Base-by-base conservation (phyloP, 306 rosid genomes). In the Myrica gale region DNA sequence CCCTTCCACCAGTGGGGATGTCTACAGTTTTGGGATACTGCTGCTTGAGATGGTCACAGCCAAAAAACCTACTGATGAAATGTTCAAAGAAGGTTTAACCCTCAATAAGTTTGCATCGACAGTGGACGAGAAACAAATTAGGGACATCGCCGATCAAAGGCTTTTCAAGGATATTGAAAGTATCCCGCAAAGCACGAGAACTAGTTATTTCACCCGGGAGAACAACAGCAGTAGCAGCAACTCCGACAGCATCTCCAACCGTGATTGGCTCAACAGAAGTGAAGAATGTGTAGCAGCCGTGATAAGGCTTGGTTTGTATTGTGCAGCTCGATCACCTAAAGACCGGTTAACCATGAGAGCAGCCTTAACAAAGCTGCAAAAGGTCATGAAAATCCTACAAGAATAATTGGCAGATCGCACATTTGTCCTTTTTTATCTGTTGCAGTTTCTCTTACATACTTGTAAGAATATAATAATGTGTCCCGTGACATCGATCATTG, bases 1-100 rank as follows among this genome's bases (percentile, higher is more conserved):
- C 72, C 83, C 83, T 74, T 82, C 89, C 9, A 80, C 83, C 7
- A 7, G 55, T 16, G 85, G 87, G 0, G 89, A 85, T 48, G 89
- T 77, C 47, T 82, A 80, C 53, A 77, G 89, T 72, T 85, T 82
- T 26, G 81, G 85, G 45, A 82, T 85, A 23, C 32, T 85, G 50
- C 42, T 82, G 7, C 76, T 82, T 16, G 87, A 80, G 79, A 80
- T 80, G 74, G 77, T 82, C 65, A 80, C 50, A 17, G 81, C 53
- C 2, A 77, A 80, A 75, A 83, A 16, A 47, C 87, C 85, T 75
- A 83, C 79, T 5, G 83, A 86, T 67, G 73, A 78, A 55, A 86
- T 67, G 70, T 86, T 86, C 73, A 78, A 75, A 54, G 83, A 82
- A 80, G 86, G 83, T 58, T 77, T 80, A 54, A 74, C 63, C 70